These are phyloP conservation scores for Ogataea methanolica DNA, from an alignment of 805 yeast genomes.

Conservation along the genomic window DNA sequence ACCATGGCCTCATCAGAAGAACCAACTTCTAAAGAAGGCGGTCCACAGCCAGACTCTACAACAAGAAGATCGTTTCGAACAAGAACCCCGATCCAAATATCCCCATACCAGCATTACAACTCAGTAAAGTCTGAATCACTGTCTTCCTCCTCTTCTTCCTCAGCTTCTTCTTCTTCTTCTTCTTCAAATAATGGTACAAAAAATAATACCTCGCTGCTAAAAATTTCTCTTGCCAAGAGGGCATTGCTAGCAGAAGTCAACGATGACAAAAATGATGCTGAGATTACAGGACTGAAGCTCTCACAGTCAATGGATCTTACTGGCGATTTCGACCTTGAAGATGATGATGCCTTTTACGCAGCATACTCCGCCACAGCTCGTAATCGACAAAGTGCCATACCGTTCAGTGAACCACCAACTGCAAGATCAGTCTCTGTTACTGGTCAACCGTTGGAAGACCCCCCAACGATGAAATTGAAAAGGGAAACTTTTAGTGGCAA, in stretches of 20 bases:
- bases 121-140: background rate
- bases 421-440: conserved; percentile 58
- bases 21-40: background rate
- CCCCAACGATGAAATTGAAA: conserved; percentile 57
- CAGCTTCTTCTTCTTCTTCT: background rate
- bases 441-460: conserved; percentile 68
- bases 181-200: background rate
- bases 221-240: no score
- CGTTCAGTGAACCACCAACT: conserved; percentile 54
- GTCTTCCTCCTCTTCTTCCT: background rate
- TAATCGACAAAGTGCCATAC: background rate
- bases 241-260: no score
- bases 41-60: background rate
- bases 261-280: no score
- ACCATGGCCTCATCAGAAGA: background rate
- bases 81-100: conserved; percentile 6
- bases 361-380: background rate
- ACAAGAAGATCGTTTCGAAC: background rate
- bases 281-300: no score
- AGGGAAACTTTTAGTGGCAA: conserved; percentile 52
- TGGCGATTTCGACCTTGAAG: background rate
- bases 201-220: no score
- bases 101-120: conserved; percentile 1
- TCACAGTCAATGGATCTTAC: background rate
- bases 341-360: background rate